Percentiles rank a stretch among this genome's conserved stretches.
phyloP scores from a whole-genome alignment of 139 green algal genomes.

The Astrephomene gubernaculifera region DNA sequence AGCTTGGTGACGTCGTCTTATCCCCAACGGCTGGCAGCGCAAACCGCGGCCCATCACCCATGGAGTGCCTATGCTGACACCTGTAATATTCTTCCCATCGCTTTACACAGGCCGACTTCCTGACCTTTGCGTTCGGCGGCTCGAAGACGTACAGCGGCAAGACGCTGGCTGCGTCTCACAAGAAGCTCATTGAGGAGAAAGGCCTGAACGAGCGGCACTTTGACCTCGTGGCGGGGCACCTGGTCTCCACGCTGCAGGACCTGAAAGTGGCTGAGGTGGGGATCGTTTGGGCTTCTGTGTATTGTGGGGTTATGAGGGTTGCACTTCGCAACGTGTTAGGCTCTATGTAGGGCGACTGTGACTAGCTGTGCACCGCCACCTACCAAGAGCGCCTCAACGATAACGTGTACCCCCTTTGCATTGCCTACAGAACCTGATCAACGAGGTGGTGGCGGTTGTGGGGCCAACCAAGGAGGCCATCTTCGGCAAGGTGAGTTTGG shows the following conservation, averaged over 20 bases:
- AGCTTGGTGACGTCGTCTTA: too few relatives aligned
- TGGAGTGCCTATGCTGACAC: too few relatives aligned
- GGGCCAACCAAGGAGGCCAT: background rate
- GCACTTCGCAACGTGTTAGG: too few relatives aligned
- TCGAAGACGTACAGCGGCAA: background rate
- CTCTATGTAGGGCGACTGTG: too few relatives aligned
- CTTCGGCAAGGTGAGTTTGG: background rate
- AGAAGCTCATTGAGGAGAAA: constrained; percentile 11
- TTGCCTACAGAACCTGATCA: background rate
- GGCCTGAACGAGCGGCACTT: constrained; percentile 9
- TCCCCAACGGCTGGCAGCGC: too few relatives aligned
- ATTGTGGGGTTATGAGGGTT: too few relatives aligned
- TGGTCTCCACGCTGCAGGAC: background rate
- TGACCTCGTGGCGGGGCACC: constrained; percentile 15
- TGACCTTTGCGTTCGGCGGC: constrained; percentile 12
- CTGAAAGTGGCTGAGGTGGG: background rate
- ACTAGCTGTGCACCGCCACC: too few relatives aligned
- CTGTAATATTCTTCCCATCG: too few relatives aligned
- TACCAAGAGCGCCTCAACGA: too few relatives aligned
- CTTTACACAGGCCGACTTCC: background rate
- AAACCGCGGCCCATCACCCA: too few relatives aligned
- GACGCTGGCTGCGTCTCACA: background rate
- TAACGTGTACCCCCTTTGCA: background rate
- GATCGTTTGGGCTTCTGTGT: background rate
- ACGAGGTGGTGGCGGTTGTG: constrained; percentile 10